phyloP scores from a whole-genome alignment of 441 rosid species.

The Arabidopsis lyrata region DNA sequence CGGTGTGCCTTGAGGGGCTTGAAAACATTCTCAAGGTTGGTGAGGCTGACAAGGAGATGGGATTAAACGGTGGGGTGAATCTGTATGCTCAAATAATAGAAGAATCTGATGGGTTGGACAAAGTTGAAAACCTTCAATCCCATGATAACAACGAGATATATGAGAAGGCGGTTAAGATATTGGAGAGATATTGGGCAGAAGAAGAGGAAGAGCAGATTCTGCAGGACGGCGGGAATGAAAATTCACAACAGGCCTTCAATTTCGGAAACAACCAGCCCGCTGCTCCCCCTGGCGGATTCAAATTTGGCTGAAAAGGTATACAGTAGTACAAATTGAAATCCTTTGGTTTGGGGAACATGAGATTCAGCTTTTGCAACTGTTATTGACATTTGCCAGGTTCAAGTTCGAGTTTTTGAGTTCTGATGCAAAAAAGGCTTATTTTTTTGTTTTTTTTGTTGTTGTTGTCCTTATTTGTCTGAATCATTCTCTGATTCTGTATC shows the following conservation, averaged over 20 bases:
- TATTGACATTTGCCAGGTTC: constrained; percentile 41
- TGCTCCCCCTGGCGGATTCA: constrained; percentile 63
- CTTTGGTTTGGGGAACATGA: constrained; percentile 20
- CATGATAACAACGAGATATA: constrained; percentile 72
- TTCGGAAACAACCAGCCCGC: constrained; percentile 55
- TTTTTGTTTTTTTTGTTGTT: not conserved
- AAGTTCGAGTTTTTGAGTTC: constrained; percentile 43
- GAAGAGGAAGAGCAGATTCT: constrained; percentile 63
- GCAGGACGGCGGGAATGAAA: constrained; percentile 47
- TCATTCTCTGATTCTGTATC: constrained; percentile 35
- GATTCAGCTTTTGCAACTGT: constrained; percentile 42
- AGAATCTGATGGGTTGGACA: constrained; percentile 63
- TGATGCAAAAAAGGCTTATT: constrained; percentile 36
- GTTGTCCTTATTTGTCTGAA: constrained; percentile 23
- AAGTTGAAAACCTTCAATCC: constrained; percentile 61
- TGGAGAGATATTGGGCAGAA: constrained; percentile 71
- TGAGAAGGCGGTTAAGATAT: constrained; percentile 66
- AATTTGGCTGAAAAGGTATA: constrained; percentile 51
- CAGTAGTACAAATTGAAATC: constrained; percentile 30
- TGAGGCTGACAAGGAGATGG: constrained; percentile 66
- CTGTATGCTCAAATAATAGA: constrained; percentile 61
- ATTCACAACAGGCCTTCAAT: constrained; percentile 50
- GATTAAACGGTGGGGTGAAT: constrained; percentile 56
- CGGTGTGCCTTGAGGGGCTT: constrained; percentile 71
- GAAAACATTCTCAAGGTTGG: constrained; percentile 76